Evolutionary conservation across 345 rosid genomes (phyloP).

Genomic region (Aquilaria sinensis): DNA sequence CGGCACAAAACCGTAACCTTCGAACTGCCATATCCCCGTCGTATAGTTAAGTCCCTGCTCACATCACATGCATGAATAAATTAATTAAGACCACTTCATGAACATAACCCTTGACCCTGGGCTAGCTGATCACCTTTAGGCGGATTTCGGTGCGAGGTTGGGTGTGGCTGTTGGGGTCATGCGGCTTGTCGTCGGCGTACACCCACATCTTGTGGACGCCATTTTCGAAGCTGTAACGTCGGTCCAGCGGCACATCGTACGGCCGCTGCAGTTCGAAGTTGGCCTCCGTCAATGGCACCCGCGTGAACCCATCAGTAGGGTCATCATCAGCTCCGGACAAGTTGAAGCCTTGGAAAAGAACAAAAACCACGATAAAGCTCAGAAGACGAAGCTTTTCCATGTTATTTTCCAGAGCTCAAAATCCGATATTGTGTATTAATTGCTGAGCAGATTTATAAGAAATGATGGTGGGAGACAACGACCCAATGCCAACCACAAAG

Average conservation of each 20-base stretch:
- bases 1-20: slow-evolving; percentile 35
- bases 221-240: slow-evolving; percentile 25
- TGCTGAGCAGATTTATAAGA: no score
- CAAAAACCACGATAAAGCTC: no score
- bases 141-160: slow-evolving; percentile 34
- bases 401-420: no score
- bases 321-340: slow-evolving; percentile 6
- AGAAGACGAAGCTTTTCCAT: no score
- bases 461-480: no score
- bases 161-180: slow-evolving; percentile 25
- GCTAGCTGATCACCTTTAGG: slow-evolving; percentile 10
- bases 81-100: not conserved
- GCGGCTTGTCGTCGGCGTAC: slow-evolving; percentile 37
- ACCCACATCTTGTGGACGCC: slow-evolving; percentile 30
- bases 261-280: slow-evolving; percentile 32
- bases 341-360: no score
- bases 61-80: not conserved
- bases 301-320: slow-evolving; percentile 29
- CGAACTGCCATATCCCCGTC: slow-evolving; percentile 39
- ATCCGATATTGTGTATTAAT: no score
- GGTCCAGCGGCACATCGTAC: slow-evolving; percentile 17
- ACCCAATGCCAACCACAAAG: no score
- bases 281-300: slow-evolving; percentile 13
- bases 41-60: slow-evolving; percentile 30
- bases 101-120: not conserved